A percentile compares a stretch with the other conserved stretches of the same genome.
These are phyloP conservation scores for Chlamydomonas eustigma DNA, from an alignment of 139 green algal genomes.

Conservation along the genomic window DNA sequence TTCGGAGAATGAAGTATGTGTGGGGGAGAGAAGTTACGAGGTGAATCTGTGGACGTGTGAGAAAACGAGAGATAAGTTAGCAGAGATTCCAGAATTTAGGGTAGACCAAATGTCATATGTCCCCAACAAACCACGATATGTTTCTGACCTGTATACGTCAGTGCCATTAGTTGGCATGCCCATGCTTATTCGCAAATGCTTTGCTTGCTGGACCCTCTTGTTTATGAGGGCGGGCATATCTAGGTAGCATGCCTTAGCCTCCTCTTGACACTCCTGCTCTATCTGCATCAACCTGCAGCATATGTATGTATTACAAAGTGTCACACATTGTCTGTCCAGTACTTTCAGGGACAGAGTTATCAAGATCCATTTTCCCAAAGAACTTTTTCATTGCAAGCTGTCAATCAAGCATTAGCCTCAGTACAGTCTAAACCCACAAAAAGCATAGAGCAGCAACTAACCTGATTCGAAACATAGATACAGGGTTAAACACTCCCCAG, in stretches of 20 bases:
- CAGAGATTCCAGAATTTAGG: too few relatives aligned
- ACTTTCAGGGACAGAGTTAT: too few relatives aligned
- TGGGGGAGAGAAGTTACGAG: too few relatives aligned
- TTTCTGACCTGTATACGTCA: slow-evolving; percentile 7
- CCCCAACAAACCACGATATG: too few relatives aligned
- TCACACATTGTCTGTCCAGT: too few relatives aligned
- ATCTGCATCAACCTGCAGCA: slow-evolving; percentile 46
- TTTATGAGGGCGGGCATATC: slow-evolving; percentile 48
- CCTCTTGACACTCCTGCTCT: slow-evolving; percentile 24
- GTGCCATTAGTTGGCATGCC: background rate
- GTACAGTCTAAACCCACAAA: background rate
- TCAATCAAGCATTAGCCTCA: too few relatives aligned
- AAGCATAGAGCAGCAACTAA: slow-evolving; percentile 16
- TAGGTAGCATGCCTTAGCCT: slow-evolving; percentile 20
- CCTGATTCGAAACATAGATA: slow-evolving; percentile 74
- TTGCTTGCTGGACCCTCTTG: slow-evolving; percentile 22
- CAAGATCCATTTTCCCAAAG: too few relatives aligned
- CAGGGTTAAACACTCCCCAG: slow-evolving; percentile 81
- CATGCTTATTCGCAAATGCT: background rate
- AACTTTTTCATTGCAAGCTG: too few relatives aligned
- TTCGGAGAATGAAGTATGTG: too few relatives aligned
- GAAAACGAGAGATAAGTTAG: too few relatives aligned
- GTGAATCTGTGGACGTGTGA: too few relatives aligned
- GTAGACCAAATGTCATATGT: too few relatives aligned
- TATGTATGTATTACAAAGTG: slow-evolving; percentile 9